Evolutionary conservation across 1,139 yeast species (phyloP), one percentile per base, ranked within the genome.

Genomic region (Pichia sp.): DNA sequence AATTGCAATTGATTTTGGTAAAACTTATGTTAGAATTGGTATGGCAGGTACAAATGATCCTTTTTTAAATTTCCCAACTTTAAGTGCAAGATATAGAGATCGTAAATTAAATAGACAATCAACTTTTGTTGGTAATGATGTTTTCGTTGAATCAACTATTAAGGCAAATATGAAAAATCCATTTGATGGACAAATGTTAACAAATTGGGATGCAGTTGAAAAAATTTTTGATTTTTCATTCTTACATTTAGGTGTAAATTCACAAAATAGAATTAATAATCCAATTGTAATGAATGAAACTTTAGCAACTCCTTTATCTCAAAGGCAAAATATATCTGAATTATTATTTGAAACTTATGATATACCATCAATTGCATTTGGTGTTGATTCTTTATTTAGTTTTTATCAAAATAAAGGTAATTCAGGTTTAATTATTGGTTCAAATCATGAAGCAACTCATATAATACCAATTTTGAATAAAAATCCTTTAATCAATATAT

Each of bases 151-250:
- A 57, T 74, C 80, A 6, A 67, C 82, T 7, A 74, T 85, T 39
- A 75, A 82, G 51, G 73, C 86, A 27, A 80, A 83, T 41, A 75
- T 87, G 39, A 80, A 78, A 56, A 71, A 86, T 4, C 96, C 97
- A 0, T 92, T 76, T 60, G 98, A 94, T 63, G 96, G 96, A 0
- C 76, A 87, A 3, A 67, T 87, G 54, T 70, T 92, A 32, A 81
- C 95, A 28, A 92, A 90, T 62, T 94, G 98, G 97, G 98, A 94
- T 49, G 78, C 82, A 47, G 75, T 84, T 8, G 98, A 94, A 61
- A 75, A 73, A 46, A 76, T 92, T 45, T 63, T 94, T 46, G 97
- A 92, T 61, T 92, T 89, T 59, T 71, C 92, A 0, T 83, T 92
- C 60, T 76, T 80, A 48, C 95, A 86, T 61, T 60, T 92, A 42